phyloP scores from a whole-genome alignment of 2,329 filamentous ascomycete genomes.

The Lojkania enalia region DNA sequence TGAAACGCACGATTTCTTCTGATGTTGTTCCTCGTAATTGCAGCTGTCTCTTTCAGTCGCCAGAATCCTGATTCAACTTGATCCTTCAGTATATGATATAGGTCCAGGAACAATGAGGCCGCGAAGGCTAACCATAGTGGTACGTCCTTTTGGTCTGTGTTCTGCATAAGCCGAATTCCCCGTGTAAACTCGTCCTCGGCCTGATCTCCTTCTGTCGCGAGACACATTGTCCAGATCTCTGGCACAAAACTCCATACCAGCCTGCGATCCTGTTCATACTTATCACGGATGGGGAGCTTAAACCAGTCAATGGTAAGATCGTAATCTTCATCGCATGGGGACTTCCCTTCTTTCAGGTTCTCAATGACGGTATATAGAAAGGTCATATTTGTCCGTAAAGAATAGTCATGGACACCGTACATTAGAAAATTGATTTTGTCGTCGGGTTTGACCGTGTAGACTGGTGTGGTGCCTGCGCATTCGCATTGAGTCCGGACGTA shows the following conservation, averaged over 20 bases:
- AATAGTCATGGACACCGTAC: too few species aligned
- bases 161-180: slow-evolving; percentile 29
- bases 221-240: slow-evolving; percentile 31
- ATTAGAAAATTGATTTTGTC: slow-evolving; percentile 21
- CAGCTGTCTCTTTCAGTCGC: slow-evolving; percentile 7
- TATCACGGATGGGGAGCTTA: slow-evolving; percentile 31
- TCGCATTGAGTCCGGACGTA: slow-evolving; percentile 10
- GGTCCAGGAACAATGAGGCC: slow-evolving; percentile 39
- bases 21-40: slow-evolving; percentile 11
- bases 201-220: slow-evolving; percentile 21
- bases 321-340: too few species aligned
- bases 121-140: slow-evolving; percentile 37
- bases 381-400: too few species aligned
- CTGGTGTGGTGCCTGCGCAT: background rate
- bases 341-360: too few species aligned
- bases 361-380: too few species aligned
- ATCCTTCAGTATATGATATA: slow-evolving; percentile 39
- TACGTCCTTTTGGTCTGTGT: slow-evolving; percentile 31
- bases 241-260: slow-evolving; percentile 35
- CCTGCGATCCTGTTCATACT: slow-evolving; percentile 43
- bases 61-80: slow-evolving; percentile 12
- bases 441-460: slow-evolving; percentile 4
- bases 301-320: too few species aligned
- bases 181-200: slow-evolving; percentile 35
- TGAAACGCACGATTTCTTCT: slow-evolving; percentile 21